phyloP scores from a whole-genome alignment of 2,329 filamentous ascomycete species.

The Pseudomassariella vexata region DNA sequence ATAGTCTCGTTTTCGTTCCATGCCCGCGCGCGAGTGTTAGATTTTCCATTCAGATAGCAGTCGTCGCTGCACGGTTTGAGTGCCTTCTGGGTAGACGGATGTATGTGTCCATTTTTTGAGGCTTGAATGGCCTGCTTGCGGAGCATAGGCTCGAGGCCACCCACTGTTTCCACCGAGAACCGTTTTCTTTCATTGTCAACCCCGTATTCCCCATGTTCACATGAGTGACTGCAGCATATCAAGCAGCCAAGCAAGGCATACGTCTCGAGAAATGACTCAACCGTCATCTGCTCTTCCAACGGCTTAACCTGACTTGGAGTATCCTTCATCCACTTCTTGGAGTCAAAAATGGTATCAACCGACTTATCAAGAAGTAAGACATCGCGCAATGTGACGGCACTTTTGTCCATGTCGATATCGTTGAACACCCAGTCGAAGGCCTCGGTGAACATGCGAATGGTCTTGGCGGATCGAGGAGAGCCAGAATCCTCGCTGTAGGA shows the following conservation, averaged over 20 bases:
- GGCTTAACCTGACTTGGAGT: slow-evolving; percentile 25
- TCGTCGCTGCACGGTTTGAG: slow-evolving; percentile 24
- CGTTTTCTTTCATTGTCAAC: slow-evolving; percentile 45
- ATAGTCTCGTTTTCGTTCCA: slow-evolving; percentile 46
- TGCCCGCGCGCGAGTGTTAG: slow-evolving; percentile 23
- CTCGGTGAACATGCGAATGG: slow-evolving; percentile 46
- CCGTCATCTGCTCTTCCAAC: slow-evolving; percentile 29
- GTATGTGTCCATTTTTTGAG: slow-evolving; percentile 10
- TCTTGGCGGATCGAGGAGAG: slow-evolving; percentile 35
- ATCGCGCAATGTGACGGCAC: slow-evolving; percentile 42
- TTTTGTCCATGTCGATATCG: slow-evolving; percentile 24
- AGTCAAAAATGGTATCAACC: slow-evolving; percentile 47
- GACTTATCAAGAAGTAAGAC: slow-evolving; percentile 48
- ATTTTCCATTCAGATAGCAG: slow-evolving; percentile 35
- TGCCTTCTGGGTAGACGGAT: slow-evolving; percentile 27
- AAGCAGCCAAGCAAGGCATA: slow-evolving; percentile 51
- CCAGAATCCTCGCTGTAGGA: slow-evolving; percentile 37
- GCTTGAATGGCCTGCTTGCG: slow-evolving; percentile 18
- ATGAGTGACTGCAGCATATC: slow-evolving; percentile 55
- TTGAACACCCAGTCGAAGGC: slow-evolving; percentile 53
- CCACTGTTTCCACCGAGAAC: slow-evolving; percentile 44
- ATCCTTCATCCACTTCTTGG: slow-evolving; percentile 47
- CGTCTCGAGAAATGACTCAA: slow-evolving; percentile 45
- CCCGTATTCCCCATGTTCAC: slow-evolving; percentile 56
- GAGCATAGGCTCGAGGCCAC: slow-evolving; percentile 28